Base-by-base conservation (phyloP, 176 grass and related monocot species). In the Alloteropsis semialata region DNA sequence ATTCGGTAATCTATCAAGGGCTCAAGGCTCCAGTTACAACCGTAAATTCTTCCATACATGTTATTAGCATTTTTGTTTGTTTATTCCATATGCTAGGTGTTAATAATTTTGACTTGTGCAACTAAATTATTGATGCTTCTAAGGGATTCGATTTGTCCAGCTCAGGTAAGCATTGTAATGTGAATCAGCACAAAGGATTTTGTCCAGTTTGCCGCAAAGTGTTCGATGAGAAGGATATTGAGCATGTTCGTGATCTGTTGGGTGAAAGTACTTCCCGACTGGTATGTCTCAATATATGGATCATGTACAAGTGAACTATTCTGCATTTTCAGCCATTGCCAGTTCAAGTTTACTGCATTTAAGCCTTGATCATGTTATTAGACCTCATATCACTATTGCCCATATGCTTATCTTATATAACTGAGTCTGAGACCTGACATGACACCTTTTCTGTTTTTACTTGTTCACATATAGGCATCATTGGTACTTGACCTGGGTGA, bases 131-230 rank as follows among this genome's bases (percentile, higher is more conserved):
- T 88, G 37, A 91, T 88, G 55, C 51, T 74, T 84, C 72, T 68
- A 74, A 72, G 76, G 70, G 53, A 71, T 80, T 63, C 11, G 24
- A 49, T 84, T 66, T 90, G 85, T 85, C 60, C 80, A 90, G 72
- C 68, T 88, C 90, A 89, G 92, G 56, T 65, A 76, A 84, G 38
- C 68, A 73, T 73, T 55, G 22, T 72, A 72, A 18, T 65, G 73
- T 75, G 83, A 91, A 87, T 86, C 81, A 89, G 69, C 84, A 80
- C 81, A 91, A 88, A 84, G 96, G 92, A 92, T 88, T 86, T 78
- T 98, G 96, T 38, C 92, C 96, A 80, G 90, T 98, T 88, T 98
- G 96, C 88, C 88, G 96, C 21, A 92, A 95, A 86, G 82, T 93
- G 46, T 98, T 98, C 32, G 92, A 95, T 71, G 91, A 87, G 45